A percentile compares a stretch with the other conserved stretches of the same genome.
Conservation (phyloP, 2,329 filamentous ascomycete species). For the Alternaria brassicicola region DNA sequence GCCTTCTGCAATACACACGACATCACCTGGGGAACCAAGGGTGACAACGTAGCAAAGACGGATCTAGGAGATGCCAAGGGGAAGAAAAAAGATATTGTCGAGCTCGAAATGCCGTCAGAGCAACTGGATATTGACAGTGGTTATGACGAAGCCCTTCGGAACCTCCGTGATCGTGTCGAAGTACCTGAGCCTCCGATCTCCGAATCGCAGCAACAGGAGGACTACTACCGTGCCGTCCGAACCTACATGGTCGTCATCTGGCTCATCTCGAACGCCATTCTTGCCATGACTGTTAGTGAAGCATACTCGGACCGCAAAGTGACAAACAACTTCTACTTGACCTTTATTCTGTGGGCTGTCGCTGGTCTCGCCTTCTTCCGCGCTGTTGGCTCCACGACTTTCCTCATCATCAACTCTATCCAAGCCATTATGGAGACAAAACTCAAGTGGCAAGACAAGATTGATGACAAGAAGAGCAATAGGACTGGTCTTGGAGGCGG, state of each 20-base stretch:
- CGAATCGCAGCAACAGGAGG: constrained; percentile 89
- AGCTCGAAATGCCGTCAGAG: constrained; percentile 96
- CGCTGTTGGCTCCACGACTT: constrained; percentile 79
- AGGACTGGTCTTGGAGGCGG: constrained; percentile 38
- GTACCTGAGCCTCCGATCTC: constrained; percentile 67
- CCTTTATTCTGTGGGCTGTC: constrained; percentile 91
- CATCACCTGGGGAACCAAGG: constrained; percentile 98
- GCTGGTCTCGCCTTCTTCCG: constrained; percentile 86
- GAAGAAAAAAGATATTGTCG: constrained; percentile 76
- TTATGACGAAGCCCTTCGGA: constrained; percentile 95
- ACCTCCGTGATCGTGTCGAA: constrained; percentile 90
- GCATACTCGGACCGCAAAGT: constrained; percentile 76
- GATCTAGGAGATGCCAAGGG: constrained; percentile 88
- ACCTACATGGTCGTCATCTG: constrained; percentile 98
- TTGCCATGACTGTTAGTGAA: constrained; percentile 92
- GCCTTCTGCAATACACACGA: constrained; percentile 99
- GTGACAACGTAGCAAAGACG: constrained; percentile 92
- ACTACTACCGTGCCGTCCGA: constrained; percentile 96
- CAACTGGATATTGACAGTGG: constrained; percentile 98
- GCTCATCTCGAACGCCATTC: constrained; percentile 89
- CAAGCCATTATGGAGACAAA: constrained; percentile 88
- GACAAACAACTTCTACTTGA: constrained; percentile 85
- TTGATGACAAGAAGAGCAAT: constrained; percentile 36
- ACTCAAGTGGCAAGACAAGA: constrained; percentile 61
- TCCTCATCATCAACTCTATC: constrained; percentile 81